Evolutionary conservation across 345 rosid species (phyloP).

Genomic region (Anastatica hierochuntica): DNA sequence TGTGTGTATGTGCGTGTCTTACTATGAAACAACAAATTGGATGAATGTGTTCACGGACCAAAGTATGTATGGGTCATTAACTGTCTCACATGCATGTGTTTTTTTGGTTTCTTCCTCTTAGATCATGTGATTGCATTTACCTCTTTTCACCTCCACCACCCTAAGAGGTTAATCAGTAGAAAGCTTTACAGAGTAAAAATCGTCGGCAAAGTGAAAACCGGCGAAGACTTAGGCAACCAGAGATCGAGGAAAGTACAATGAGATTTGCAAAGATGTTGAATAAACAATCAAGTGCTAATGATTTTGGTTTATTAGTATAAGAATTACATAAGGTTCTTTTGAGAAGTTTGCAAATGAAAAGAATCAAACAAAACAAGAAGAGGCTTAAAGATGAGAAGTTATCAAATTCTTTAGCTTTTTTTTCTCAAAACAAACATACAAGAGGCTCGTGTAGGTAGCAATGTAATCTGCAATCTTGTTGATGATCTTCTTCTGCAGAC

Average conservation of each 20-base stretch:
- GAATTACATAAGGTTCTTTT: constrained; percentile 12
- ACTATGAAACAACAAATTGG: constrained; percentile 21
- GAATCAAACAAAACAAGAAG: constrained; percentile 7
- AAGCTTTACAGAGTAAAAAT: neutral
- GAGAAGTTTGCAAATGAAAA: constrained; percentile 7
- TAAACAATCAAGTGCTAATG: neutral
- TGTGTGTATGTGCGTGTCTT: constrained; percentile 25
- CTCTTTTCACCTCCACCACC: constrained; percentile 16
- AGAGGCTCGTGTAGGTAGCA: neutral
- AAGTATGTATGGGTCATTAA: constrained; percentile 19
- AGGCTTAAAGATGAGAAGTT: neutral
- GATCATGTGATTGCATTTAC: constrained; percentile 26
- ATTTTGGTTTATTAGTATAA: neutral
- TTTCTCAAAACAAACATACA: constrained; percentile 11
- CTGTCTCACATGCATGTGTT: constrained; percentile 21
- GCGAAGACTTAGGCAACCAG: no score
- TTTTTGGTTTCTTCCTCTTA: constrained; percentile 18
- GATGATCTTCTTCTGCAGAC: constrained; percentile 10
- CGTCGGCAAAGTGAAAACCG: no score
- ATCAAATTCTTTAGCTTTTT: constrained; percentile 1
- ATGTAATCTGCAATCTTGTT: constrained; percentile 13
- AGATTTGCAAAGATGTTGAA: neutral
- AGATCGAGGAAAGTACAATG: no score
- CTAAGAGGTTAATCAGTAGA: neutral
- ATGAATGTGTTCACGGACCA: constrained; percentile 28